Base-by-base conservation (phyloP, 2,329 filamentous ascomycete species). In the Arthrinium puccinioides region DNA sequence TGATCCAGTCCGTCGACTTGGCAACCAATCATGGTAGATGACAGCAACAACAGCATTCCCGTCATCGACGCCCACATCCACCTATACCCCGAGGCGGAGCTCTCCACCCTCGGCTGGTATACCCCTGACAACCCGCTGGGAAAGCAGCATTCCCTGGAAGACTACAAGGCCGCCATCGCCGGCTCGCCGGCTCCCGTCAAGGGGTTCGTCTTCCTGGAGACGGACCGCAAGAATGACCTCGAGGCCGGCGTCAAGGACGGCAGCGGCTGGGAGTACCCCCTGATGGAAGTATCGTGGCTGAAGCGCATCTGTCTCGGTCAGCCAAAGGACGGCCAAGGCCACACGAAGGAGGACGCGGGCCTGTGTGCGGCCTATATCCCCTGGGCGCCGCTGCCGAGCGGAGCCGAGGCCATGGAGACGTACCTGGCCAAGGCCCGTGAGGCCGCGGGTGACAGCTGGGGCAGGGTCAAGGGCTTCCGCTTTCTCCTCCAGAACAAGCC, bases 11-110 rank as follows among this genome's bases (percentile, higher is more conserved):
- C n/a, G n/a, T n/a, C n/a, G n/a, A n/a, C n/a, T n/a, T n/a, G n/a
- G n/a, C n/a, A n/a, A n/a, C n/a, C n/a, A n/a, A 38, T 14, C 39
- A 58, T 57, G 54, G 47, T 53, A 13, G 35, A 46, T 25, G 45
- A 54, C 50, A n/a, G n/a, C n/a, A n/a, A n/a, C n/a, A n/a, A n/a
- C n/a, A n/a, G n/a, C n/a, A 63, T 72, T 57, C 76, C 70, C 51
- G 81, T 94, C 54, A 78, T 96, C 60, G 89, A 96, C 67, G 83
- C 87, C 26, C 90, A 96, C 68, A 83, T 96, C 62, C 89, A 96
- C 65, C 79, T 96, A 53, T 95, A 79, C 68, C 84, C 87, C 30
- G 61, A 67, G 31, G 72, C 74, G 37, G 84, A 90, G 51, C 55
- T 84, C 36, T 55, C 70, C 38, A 73, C 75, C 26, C 75, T 94